Conservation (phyloP, 495 filamentous ascomycete species). For the Tuber aestivum region DNA sequence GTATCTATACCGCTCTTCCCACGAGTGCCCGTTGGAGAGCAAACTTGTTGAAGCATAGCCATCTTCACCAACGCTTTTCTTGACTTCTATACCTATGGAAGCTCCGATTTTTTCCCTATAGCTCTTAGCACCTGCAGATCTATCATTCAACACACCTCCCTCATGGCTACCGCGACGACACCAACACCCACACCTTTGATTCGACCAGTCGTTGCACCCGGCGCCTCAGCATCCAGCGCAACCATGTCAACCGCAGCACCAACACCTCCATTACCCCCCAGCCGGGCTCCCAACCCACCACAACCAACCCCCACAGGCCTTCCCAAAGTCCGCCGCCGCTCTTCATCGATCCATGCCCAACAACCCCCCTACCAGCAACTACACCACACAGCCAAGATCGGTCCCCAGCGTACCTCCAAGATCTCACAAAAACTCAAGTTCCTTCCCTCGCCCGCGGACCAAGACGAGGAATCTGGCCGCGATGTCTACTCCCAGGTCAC, state of each 20-base stretch:
- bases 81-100: neutral
- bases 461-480: slow-evolving; percentile 81
- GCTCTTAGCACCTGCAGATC: neutral
- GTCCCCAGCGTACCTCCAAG: slow-evolving; percentile 88
- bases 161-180: slow-evolving; percentile 26
- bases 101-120: neutral
- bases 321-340: slow-evolving; percentile 27
- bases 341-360: slow-evolving; percentile 21
- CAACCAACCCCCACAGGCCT: slow-evolving; percentile 5
- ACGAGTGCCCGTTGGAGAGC: neutral
- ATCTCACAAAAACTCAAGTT: slow-evolving; percentile 94
- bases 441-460: slow-evolving; percentile 78
- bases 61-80: neutral
- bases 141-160: neutral
- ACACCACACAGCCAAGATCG: slow-evolving; percentile 60
- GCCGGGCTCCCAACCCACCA: neutral
- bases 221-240: neutral
- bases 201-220: neutral
- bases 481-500: slow-evolving; percentile 93
- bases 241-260: slow-evolving; percentile 8
- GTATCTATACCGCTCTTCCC: neutral
- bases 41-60: neutral
- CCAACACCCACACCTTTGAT: slow-evolving; percentile 7
- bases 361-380: slow-evolving; percentile 12
- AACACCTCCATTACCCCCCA: slow-evolving; percentile 3